Conservation (phyloP, 2,329 filamentous ascomycete species). For the Aspergillus pseudoterreus region DNA sequence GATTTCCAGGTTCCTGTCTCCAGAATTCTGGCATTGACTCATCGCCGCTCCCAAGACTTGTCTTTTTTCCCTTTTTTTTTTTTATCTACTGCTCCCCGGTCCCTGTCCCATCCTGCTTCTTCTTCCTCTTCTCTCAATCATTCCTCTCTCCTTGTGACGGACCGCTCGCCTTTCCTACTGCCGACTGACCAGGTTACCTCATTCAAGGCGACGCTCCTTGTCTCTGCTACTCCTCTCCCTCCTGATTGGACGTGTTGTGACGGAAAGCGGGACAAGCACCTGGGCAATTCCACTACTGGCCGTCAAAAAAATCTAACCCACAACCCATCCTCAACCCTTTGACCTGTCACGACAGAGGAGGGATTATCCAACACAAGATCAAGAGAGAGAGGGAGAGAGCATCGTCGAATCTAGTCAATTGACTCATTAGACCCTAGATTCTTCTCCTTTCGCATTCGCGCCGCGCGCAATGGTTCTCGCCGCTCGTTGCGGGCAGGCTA, state of each 20-base stretch:
- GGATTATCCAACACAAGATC: not conserved
- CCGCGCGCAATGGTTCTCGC: slow-evolving; percentile 43
- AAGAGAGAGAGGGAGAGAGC: slow-evolving; percentile 8
- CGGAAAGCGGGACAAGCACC: slow-evolving; percentile 18
- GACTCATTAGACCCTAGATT: slow-evolving; percentile 8
- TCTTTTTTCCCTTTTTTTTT: not conserved
- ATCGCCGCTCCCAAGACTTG: slow-evolving; percentile 15
- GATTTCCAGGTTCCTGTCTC: slow-evolving; percentile 10
- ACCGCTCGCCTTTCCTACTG: not conserved
- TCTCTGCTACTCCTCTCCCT: slow-evolving; percentile 7
- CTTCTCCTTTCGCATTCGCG: slow-evolving; percentile 17
- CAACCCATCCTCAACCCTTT: slow-evolving; percentile 6
- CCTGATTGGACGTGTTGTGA: slow-evolving; percentile 16
- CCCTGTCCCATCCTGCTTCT: slow-evolving; percentile 10
- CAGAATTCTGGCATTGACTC: slow-evolving; percentile 24
- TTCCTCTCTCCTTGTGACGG: not conserved
- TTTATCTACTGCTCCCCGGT: slow-evolving; percentile 6
- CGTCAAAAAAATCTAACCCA: slow-evolving; percentile 6
- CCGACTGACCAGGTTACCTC: not conserved
- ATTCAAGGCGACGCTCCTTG: slow-evolving; percentile 1
- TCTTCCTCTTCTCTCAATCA: slow-evolving; percentile 1
- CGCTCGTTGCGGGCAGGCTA: slow-evolving; percentile 43
- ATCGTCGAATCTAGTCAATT: slow-evolving; percentile 12
- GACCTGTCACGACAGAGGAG: slow-evolving; percentile 1
- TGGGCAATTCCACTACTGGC: not conserved